phyloP scores from a whole-genome alignment of 2,329 filamentous ascomycete genomes.

The Hypoxylon sp. region DNA sequence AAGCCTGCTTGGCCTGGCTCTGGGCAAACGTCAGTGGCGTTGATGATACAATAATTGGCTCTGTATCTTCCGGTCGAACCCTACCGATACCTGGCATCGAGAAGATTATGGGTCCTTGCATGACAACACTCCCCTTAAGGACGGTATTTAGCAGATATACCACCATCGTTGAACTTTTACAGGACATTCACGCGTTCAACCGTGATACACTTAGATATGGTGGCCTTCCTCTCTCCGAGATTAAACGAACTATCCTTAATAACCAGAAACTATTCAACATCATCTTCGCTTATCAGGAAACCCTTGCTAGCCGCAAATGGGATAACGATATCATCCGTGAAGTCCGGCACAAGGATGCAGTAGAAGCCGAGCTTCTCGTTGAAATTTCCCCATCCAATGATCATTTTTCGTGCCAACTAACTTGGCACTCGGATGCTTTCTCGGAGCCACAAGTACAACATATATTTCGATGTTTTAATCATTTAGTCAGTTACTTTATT shows the following conservation, averaged over 20 bases:
- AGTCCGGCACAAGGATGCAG: slow-evolving; percentile 74
- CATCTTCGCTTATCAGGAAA: slow-evolving; percentile 89
- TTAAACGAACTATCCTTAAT: slow-evolving; percentile 72
- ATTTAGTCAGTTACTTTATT: slow-evolving; percentile 58
- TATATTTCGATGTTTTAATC: slow-evolving; percentile 74
- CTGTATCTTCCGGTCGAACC: slow-evolving; percentile 85
- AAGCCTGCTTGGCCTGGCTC: slow-evolving; percentile 77
- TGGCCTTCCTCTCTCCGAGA: slow-evolving; percentile 75
- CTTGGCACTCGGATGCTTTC: slow-evolving; percentile 65
- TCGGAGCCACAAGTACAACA: slow-evolving; percentile 67
- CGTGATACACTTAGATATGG: slow-evolving; percentile 75
- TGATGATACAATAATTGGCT: slow-evolving; percentile 79
- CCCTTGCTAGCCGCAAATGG: slow-evolving; percentile 60
- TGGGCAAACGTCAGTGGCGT: slow-evolving; percentile 75
- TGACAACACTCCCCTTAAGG: slow-evolving; percentile 82
- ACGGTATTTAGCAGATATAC: slow-evolving; percentile 67
- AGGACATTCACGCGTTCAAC: slow-evolving; percentile 75
- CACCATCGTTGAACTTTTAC: slow-evolving; percentile 73
- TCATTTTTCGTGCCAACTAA: slow-evolving; percentile 61
- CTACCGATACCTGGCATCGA: slow-evolving; percentile 80
- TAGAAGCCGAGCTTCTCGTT: slow-evolving; percentile 82
- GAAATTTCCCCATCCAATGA: slow-evolving; percentile 77
- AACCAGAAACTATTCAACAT: slow-evolving; percentile 78
- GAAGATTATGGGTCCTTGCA: slow-evolving; percentile 82
- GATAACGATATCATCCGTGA: slow-evolving; percentile 63